Percentiles rank a stretch among this genome's conserved stretches.
Evolutionary conservation across 352 stramenopile genomes (phyloP).

Genomic region (Phytophthora brassicae): DNA sequence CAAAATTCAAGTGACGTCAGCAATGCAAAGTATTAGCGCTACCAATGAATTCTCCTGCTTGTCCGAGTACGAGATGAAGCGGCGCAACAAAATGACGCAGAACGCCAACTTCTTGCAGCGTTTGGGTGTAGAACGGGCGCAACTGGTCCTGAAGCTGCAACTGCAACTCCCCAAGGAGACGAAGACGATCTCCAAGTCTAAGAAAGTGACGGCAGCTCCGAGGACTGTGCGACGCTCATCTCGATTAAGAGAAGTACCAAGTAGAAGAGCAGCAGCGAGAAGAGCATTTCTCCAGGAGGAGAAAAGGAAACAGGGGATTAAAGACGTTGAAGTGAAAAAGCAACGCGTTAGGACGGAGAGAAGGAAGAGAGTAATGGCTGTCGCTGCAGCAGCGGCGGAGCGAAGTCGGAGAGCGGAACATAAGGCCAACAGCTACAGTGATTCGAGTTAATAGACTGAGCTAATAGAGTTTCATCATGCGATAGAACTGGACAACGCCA

Average conservation of each 20-base stretch:
- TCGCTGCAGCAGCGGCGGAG: background rate
- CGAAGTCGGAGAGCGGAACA: background rate
- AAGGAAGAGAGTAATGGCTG: conserved; percentile 3
- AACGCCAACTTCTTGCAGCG: conserved; percentile 37
- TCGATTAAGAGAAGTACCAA: background rate
- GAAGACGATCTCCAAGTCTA: conserved; percentile 4
- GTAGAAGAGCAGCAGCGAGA: background rate
- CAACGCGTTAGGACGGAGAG: background rate
- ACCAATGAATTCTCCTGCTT: conserved; percentile 6
- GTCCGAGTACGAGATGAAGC: conserved; percentile 42
- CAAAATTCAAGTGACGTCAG: background rate
- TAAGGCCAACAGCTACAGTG: too few relatives aligned
- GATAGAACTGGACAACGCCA: too few relatives aligned
- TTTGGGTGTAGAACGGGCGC: conserved; percentile 21
- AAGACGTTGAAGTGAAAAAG: conserved; percentile 1
- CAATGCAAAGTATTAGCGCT: background rate
- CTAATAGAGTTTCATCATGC: too few relatives aligned
- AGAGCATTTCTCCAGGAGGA: background rate
- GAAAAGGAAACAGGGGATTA: conserved; percentile 4
- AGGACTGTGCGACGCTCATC: conserved; percentile 5
- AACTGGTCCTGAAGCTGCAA: conserved; percentile 6
- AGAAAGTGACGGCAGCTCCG: background rate
- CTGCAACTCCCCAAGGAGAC: conserved; percentile 8
- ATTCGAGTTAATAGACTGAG: too few relatives aligned
- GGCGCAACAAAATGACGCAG: conserved; percentile 26